phyloP scores from a whole-genome alignment of 805 yeast species.

The Kodamaea laetipori region DNA sequence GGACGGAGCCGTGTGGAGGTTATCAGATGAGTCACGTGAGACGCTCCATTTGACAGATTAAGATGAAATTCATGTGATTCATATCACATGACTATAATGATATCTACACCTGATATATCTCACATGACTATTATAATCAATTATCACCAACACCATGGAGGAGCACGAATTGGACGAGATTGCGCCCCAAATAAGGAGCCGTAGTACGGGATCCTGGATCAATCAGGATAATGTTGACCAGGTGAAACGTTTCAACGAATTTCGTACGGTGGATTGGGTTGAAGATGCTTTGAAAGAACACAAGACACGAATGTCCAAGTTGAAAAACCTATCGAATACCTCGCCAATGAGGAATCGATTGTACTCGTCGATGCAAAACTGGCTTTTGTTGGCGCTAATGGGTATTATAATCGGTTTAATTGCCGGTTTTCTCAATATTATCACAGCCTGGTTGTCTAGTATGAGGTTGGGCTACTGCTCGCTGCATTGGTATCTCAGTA shows the following conservation, averaged over 20 bases:
- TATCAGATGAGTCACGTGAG: no score
- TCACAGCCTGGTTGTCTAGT: conserved; percentile 85
- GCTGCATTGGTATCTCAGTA: conserved; percentile 66
- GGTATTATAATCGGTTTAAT: conserved; percentile 79
- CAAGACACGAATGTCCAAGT: conserved; percentile 28
- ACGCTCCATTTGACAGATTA: no score
- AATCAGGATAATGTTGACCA: conserved; percentile 38
- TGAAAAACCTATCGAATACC: conserved; percentile 16
- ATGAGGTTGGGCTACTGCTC: conserved; percentile 79
- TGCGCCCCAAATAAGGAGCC: conserved; percentile 21
- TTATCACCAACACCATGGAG: conserved; percentile 4
- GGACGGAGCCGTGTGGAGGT: no score
- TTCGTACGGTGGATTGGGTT: conserved; percentile 70
- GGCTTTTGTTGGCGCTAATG: conserved; percentile 74
- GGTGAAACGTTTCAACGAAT: conserved; percentile 57
- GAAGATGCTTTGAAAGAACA: conserved; percentile 59
- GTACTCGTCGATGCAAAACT: conserved; percentile 50
- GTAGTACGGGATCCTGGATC: conserved; percentile 40
- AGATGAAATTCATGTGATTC: not conserved
- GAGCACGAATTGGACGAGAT: conserved; percentile 4
- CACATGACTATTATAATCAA: not conserved
- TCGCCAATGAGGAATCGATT: conserved; percentile 28
- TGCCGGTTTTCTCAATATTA: conserved; percentile 78
- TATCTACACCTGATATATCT: no score
- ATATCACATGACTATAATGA: not conserved